Evolutionary conservation across 768 basidiomycete genomes (phyloP), one percentile per base, ranked within the genome.

Genomic region (Kwoniella dejecticola): DNA sequence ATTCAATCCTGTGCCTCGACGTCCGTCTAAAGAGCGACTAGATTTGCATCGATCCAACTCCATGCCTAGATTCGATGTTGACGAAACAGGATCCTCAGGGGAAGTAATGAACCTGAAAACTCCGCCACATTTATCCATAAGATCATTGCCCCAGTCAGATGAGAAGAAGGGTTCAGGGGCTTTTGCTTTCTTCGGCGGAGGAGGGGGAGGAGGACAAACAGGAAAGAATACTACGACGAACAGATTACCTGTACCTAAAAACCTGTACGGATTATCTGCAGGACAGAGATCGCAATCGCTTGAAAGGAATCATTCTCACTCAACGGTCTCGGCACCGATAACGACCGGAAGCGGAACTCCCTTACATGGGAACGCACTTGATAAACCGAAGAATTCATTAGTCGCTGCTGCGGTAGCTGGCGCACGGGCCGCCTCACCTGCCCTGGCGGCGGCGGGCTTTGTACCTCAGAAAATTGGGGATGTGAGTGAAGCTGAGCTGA

Each of bases 401-500:
- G 83, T 79, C 79, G 81, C 83, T 13, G 87, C 88, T 17, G 85
- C 87, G 64, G 86, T 85, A 41, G 90, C 89, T 58, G 83, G 84
- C n/a, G 89, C 91, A 78, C 83, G 81, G 19, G 89, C 74, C 1
- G 71, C 70, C 4, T 58, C 49, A n/a, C 68, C 72, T 5, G 70
- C 69, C 17, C 45, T 73, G 24, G 70, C 71, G 3, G 68, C 69
- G 31, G 71, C 71, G 2, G 71, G 74, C 2, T 57, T 72, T 8
- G 69, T 66, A 2, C 69, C 67, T 1, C 67, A 74, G 48, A 68
- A 52, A 33, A 59, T 72, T 10, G 69, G 90, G 77, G 77, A 91
- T 75, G 87, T 93, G 83, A 81, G 87, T 69, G 83, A 91, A 68
- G 84, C 89, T 53, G 84, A 91, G 70, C 75, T 93, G 75, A 81